Evolutionary conservation across 2,329 filamentous ascomycete species (phyloP).

Genomic region (Fusarium scirpi): DNA sequence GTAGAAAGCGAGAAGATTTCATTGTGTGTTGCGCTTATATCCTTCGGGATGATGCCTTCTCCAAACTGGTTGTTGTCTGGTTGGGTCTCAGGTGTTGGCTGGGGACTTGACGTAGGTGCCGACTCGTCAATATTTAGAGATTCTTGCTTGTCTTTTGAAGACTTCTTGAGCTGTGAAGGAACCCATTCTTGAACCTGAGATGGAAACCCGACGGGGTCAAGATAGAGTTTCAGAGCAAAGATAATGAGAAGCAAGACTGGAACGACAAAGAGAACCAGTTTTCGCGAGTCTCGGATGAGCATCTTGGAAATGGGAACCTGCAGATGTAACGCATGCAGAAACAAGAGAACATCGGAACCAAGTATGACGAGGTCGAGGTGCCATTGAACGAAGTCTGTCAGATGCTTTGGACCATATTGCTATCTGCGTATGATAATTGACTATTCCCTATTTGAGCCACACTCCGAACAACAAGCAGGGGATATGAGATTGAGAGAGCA

Average conservation of each 20-base stretch:
- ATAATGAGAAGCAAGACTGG: conserved; percentile 50
- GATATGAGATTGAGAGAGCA: background rate
- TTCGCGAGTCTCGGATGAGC: conserved; percentile 51
- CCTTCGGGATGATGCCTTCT: conserved; percentile 2
- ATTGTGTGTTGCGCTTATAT: conserved; percentile 43
- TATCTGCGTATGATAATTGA: conserved; percentile 1
- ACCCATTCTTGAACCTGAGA: conserved; percentile 14
- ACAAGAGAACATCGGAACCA: conserved; percentile 3
- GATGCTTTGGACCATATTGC: background rate
- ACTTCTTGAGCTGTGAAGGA: conserved; percentile 15
- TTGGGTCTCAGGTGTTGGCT: background rate
- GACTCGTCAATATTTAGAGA: background rate
- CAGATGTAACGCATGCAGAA: background rate
- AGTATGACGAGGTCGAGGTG: background rate
- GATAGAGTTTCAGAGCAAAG: conserved; percentile 42
- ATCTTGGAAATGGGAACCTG: conserved; percentile 39
- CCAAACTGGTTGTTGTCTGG: background rate
- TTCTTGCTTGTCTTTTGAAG: background rate
- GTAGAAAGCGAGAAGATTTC: conserved; percentile 62
- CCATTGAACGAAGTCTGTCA: background rate
- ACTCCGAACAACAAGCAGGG: conserved; percentile 1
- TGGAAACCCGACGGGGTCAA: conserved; percentile 10
- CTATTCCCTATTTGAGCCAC: conserved; percentile 23
- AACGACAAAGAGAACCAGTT: conserved; percentile 48
- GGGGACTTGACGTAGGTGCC: background rate